Percentiles rank a stretch among this genome's conserved stretches.
Conservation (phyloP, 116 monocot genomes). For the Trichopus zeylanicus region DNA sequence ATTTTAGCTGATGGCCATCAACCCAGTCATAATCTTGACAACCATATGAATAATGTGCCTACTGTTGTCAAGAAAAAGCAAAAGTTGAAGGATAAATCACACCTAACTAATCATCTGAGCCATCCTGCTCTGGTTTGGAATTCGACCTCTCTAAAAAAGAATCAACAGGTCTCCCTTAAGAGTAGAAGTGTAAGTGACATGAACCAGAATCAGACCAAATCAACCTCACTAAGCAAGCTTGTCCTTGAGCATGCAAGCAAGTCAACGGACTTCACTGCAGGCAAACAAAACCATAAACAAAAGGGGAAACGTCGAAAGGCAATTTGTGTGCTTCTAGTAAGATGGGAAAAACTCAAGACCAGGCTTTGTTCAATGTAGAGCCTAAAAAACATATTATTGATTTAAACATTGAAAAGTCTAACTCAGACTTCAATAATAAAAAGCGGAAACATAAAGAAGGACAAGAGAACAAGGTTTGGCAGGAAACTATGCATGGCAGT, state of each 20-base stretch:
- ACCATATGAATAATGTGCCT: constrained; percentile 9
- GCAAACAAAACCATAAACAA: constrained; percentile 31
- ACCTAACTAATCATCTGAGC: constrained; percentile 9
- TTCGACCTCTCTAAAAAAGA: constrained; percentile 31
- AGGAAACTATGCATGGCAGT: constrained; percentile 7
- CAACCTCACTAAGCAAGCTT: constrained; percentile 19
- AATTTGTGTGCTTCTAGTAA: constrained; percentile 12
- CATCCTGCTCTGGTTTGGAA: neutral
- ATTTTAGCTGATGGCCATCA: constrained; percentile 10
- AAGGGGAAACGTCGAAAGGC: constrained; percentile 25
- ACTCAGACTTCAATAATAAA: constrained; percentile 16
- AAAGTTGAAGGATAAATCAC: constrained; percentile 19
- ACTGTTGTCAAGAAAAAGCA: constrained; percentile 40
- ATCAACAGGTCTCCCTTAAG: constrained; percentile 22
- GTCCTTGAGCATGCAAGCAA: constrained; percentile 19
- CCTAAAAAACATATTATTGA: constrained; percentile 27
- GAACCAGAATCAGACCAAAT: constrained; percentile 17
- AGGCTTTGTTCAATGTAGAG: constrained; percentile 15
- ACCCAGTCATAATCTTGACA: constrained; percentile 19
- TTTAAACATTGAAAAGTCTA: constrained; percentile 29
- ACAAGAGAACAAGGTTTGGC: constrained; percentile 22
- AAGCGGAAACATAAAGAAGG: constrained; percentile 47
- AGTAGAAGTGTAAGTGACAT: constrained; percentile 32
- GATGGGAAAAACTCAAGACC: constrained; percentile 18
- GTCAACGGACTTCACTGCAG: constrained; percentile 17